phyloP scores from a whole-genome alignment of 768 basidiomycete species.

The Pisolithus marmoratus region DNA sequence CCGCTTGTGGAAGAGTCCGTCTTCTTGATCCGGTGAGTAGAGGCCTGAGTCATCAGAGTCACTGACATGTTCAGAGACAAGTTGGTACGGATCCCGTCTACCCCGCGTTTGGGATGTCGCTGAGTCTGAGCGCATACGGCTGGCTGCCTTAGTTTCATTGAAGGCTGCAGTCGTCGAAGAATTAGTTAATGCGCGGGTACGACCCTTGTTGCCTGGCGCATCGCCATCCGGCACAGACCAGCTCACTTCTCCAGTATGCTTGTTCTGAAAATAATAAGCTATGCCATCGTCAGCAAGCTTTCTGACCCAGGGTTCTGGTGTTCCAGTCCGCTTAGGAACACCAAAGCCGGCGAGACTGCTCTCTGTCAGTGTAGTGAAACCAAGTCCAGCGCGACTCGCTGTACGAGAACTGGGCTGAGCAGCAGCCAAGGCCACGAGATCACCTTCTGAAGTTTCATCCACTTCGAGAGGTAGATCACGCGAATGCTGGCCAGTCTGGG shows the following conservation, averaged over 20 bases:
- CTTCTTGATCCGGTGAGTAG: conserved; percentile 29
- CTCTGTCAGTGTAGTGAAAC: conserved; percentile 34
- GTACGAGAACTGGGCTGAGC: conserved; percentile 54
- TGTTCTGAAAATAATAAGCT: conserved; percentile 78
- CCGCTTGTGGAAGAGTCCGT: conserved; percentile 26
- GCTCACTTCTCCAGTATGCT: conserved; percentile 55
- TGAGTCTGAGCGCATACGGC: conserved; percentile 32
- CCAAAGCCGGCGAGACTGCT: conserved; percentile 52
- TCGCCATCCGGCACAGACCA: conserved; percentile 61
- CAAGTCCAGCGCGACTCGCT: conserved; percentile 48
- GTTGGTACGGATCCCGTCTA: conserved; percentile 24
- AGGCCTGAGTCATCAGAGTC: conserved; percentile 75
- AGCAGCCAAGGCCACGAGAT: conserved; percentile 50
- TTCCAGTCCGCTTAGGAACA: conserved; percentile 48
- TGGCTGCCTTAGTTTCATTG: conserved; percentile 17
- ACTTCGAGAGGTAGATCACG: conserved; percentile 77
- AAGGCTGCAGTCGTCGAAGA: conserved; percentile 27
- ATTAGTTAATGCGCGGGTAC: conserved; percentile 28
- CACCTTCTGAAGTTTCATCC: conserved; percentile 59
- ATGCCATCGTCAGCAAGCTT: conserved; percentile 78
- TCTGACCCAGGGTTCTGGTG: conserved; percentile 80
- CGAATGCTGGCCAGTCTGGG: conserved; percentile 76
- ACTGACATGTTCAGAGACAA: conserved; percentile 44
- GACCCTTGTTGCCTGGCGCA: conserved; percentile 21
- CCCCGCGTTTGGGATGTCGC: conserved; percentile 24